These are phyloP conservation scores for Phytophthora sansomeana DNA, from an alignment of 352 stramenopile species.

Conservation along the genomic window DNA sequence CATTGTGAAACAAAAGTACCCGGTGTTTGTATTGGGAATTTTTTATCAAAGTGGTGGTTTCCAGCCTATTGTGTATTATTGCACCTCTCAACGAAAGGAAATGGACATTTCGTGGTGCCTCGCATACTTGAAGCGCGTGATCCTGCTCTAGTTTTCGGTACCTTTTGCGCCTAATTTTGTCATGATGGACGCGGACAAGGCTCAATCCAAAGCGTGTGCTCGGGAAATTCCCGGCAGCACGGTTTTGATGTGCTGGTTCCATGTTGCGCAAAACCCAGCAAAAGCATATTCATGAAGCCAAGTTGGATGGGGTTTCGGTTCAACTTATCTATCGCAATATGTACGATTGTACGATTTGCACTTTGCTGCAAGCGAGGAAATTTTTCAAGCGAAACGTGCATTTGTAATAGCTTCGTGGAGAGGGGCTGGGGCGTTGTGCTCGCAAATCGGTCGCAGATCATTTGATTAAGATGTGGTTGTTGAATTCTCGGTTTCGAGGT, in stretches of 20 bases:
- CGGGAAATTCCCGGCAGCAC: neutral
- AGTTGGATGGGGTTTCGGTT: neutral
- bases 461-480: no score
- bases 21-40: neutral
- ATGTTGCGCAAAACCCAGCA: neutral
- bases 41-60: no score
- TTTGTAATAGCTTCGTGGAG: no score
- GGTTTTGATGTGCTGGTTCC: constrained; percentile 3
- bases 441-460: no score
- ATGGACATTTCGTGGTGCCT: neutral
- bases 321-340: no score
- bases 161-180: neutral
- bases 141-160: neutral
- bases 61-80: neutral
- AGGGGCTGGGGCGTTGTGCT: no score
- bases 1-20: constrained; percentile 5
- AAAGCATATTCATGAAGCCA: neutral
- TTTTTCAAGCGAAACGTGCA: no score
- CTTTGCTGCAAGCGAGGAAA: no score
- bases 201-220: neutral
- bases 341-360: no score
- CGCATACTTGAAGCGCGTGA: neutral
- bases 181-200: constrained; percentile 2
- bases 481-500: no score
- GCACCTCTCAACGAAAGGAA: neutral